Evolutionary conservation across 352 stramenopile genomes (phyloP).

Genomic region (Paralagenidium karlingii): DNA sequence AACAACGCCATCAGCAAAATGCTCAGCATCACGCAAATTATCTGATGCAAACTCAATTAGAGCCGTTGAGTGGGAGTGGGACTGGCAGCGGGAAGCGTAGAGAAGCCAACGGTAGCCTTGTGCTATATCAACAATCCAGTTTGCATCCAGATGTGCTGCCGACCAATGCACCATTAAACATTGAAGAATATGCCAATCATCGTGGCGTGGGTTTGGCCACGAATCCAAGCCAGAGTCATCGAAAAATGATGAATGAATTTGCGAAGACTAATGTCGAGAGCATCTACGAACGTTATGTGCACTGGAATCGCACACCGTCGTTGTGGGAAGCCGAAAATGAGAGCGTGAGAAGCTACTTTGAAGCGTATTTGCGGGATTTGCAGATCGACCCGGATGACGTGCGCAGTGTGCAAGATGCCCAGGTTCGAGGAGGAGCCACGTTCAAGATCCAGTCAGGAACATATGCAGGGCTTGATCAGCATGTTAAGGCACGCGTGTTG

Average conservation of each 20-base stretch:
- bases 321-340: slow-evolving; percentile 77
- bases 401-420: slow-evolving; percentile 39
- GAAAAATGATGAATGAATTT: slow-evolving; percentile 60
- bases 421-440: slow-evolving; percentile 54
- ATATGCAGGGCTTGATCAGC: slow-evolving; percentile 71
- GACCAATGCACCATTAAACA: no score
- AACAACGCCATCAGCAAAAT: no score
- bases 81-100: no score
- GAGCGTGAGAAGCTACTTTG: slow-evolving; percentile 66
- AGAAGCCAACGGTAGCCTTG: no score
- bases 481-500: slow-evolving; percentile 62
- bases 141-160: no score
- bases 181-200: slow-evolving; percentile 54
- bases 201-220: no score
- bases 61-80: no score
- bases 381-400: slow-evolving; percentile 61
- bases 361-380: slow-evolving; percentile 66
- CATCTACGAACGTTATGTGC: slow-evolving; percentile 65
- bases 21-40: no score
- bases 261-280: slow-evolving; percentile 17
- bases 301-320: slow-evolving; percentile 37
- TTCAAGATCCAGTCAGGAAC: slow-evolving; percentile 68
- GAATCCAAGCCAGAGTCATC: no score
- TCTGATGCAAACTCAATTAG: no score
- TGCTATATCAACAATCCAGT: no score